phyloP scores from a whole-genome alignment of 805 yeast genomes.

The Pichia occidentalis region DNA sequence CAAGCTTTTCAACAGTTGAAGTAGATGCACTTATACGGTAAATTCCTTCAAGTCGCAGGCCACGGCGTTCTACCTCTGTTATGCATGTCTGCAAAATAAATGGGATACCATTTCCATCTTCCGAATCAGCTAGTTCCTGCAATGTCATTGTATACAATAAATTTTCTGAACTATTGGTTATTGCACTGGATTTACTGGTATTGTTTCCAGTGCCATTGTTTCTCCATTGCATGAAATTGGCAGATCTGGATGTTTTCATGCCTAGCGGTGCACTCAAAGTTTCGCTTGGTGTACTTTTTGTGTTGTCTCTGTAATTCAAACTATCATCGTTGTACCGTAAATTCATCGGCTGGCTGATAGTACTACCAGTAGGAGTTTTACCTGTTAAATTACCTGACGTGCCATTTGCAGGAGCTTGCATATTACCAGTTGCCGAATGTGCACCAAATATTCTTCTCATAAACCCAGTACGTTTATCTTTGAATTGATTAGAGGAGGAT shows the following conservation, averaged over 20 bases:
- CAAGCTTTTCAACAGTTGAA: constrained; percentile 48
- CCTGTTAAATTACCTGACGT: constrained; percentile 5
- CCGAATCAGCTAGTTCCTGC: constrained; percentile 56
- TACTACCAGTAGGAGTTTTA: constrained; percentile 18
- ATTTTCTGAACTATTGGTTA: constrained; percentile 21
- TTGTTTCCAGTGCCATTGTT: constrained; percentile 14
- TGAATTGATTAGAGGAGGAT: constrained; percentile 1
- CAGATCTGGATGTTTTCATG: constrained; percentile 43
- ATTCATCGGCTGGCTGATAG: constrained; percentile 30
- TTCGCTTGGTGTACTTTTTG: constrained; percentile 6
- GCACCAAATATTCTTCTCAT: constrained; percentile 29
- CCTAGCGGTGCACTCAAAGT: constrained; percentile 15
- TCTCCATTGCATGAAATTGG: constrained; percentile 36
- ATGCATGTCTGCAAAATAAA: constrained; percentile 65
- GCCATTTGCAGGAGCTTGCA: background rate
- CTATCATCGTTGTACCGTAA: constrained; percentile 26
- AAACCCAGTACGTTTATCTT: constrained; percentile 22
- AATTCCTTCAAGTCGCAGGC: constrained; percentile 76
- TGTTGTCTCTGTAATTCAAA: background rate
- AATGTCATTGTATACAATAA: constrained; percentile 44
- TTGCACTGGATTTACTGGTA: constrained; percentile 8
- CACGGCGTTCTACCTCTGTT: constrained; percentile 69
- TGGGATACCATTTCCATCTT: constrained; percentile 55
- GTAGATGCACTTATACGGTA: constrained; percentile 86
- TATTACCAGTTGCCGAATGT: constrained; percentile 2